These are phyloP conservation scores for Pluteus cervinus DNA, from an alignment of 768 basidiomycete genomes.

Conservation along the genomic window DNA sequence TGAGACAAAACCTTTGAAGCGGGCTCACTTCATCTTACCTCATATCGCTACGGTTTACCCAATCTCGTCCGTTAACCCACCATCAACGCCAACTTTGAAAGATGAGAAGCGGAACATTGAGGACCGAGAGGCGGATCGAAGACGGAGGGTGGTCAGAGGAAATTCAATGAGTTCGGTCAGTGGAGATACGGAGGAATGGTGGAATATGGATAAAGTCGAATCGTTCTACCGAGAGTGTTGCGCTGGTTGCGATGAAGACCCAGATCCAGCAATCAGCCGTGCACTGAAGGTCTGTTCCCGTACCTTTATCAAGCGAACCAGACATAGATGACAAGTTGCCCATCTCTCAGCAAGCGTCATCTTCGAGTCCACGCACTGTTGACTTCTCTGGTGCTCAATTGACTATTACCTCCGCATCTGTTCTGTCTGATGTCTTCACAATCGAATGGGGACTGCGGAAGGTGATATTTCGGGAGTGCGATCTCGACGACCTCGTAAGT, in stretches of 20 bases:
- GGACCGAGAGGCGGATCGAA: slow-evolving; percentile 64
- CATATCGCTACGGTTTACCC: slow-evolving; percentile 86
- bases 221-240: slow-evolving; percentile 87
- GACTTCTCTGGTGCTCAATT: slow-evolving; percentile 81
- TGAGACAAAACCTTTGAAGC: slow-evolving; percentile 61
- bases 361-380: slow-evolving; percentile 58
- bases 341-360: slow-evolving; percentile 41
- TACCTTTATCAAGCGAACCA: not conserved
- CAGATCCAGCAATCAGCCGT: slow-evolving; percentile 56
- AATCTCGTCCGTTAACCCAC: slow-evolving; percentile 79
- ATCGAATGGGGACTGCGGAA: slow-evolving; percentile 93
- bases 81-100: slow-evolving; percentile 69
- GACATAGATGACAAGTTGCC: not conserved
- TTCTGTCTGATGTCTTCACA: slow-evolving; percentile 85
- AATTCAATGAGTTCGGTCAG: slow-evolving; percentile 31
- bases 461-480: slow-evolving; percentile 79
- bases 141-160: slow-evolving; percentile 59
- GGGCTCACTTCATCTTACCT: slow-evolving; percentile 89
- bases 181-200: slow-evolving; percentile 57
- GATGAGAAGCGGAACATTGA: slow-evolving; percentile 82
- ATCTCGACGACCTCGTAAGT: slow-evolving; percentile 76
- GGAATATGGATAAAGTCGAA: slow-evolving; percentile 81
- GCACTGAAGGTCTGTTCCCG: slow-evolving; percentile 58
- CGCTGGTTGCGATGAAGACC: slow-evolving; percentile 64
- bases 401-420: slow-evolving; percentile 60